Percentiles rank a stretch among this genome's conserved stretches.
Evolutionary conservation across 805 yeast genomes (phyloP).

Genomic region (Wickerhamomyces canadensis): DNA sequence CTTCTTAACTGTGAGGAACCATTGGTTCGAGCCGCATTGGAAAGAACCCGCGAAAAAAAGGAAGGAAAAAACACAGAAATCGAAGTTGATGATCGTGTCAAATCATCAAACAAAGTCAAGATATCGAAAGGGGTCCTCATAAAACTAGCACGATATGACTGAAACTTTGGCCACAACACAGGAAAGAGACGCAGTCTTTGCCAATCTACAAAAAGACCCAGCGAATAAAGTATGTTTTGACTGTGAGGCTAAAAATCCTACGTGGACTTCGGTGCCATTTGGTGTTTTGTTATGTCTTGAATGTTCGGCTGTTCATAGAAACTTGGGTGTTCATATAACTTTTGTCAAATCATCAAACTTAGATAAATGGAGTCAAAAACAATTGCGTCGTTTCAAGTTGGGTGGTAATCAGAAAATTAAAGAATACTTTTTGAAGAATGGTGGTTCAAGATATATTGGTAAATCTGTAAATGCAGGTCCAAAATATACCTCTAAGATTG

Average conservation of each 20-base stretch:
- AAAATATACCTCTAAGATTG: constrained; percentile 77
- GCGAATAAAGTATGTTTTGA: constrained; percentile 90
- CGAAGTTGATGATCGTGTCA: too few species aligned
- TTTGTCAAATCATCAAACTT: constrained; percentile 89
- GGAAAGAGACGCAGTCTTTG: constrained; percentile 21
- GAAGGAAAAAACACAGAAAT: too few species aligned
- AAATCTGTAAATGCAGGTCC: constrained; percentile 56
- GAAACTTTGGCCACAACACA: constrained; percentile 16
- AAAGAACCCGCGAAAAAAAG: too few species aligned
- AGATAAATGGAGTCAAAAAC: constrained; percentile 92
- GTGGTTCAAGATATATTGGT: constrained; percentile 69
- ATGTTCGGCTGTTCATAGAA: constrained; percentile 93
- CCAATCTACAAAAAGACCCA: constrained; percentile 37
- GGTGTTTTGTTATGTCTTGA: constrained; percentile 90
- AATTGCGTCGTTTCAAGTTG: constrained; percentile 84
- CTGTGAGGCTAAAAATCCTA: constrained; percentile 89
- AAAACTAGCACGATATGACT: constrained; percentile 7
- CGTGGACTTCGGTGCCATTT: constrained; percentile 97
- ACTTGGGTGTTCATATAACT: constrained; percentile 91
- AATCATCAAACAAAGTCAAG: too few species aligned
- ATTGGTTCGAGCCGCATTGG: too few species aligned
- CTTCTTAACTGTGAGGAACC: too few species aligned
- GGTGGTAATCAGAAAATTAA: constrained; percentile 90
- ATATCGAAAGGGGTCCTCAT: too few species aligned
- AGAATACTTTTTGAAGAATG: constrained; percentile 78